These are phyloP conservation scores for Alternaria dauci DNA, from an alignment of 2,329 filamentous ascomycete genomes.

Conservation along the genomic window DNA sequence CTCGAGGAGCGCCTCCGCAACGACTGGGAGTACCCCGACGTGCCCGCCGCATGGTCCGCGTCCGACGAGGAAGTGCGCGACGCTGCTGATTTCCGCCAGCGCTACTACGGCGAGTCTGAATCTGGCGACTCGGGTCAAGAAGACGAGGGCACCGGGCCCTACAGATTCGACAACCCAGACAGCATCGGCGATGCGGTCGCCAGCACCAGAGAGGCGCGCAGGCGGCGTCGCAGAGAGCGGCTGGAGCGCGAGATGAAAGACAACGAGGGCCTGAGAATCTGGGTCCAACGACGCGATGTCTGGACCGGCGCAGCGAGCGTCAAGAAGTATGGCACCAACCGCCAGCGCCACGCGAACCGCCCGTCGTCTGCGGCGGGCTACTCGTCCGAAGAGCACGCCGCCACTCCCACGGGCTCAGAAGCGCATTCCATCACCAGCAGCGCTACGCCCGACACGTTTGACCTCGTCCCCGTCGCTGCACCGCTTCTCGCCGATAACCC, in stretches of 20 bases:
- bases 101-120: conserved; percentile 52
- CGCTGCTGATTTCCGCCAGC: conserved; percentile 52
- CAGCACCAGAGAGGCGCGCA: conserved; percentile 41
- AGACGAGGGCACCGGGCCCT: conserved; percentile 39
- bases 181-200: conserved; percentile 52
- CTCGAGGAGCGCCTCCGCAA: conserved; percentile 54
- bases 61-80: conserved; percentile 46
- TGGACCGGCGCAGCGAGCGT: conserved; percentile 78
- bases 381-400: conserved; percentile 16
- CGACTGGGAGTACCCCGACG: conserved; percentile 57
- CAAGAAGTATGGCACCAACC: conserved; percentile 47
- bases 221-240: conserved; percentile 47
- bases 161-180: conserved; percentile 57
- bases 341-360: conserved; percentile 7
- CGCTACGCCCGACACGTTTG: conserved; percentile 23
- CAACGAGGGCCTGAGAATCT: conserved; percentile 86
- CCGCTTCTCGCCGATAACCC: conserved; percentile 77
- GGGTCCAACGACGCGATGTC: conserved; percentile 76
- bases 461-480: conserved; percentile 73
- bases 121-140: conserved; percentile 36
- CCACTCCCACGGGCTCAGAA: conserved; percentile 14
- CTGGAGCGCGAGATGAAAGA: conserved; percentile 62
- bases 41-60: conserved; percentile 43
- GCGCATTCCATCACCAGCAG: conserved; percentile 12
- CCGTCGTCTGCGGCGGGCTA: conserved; percentile 16